These are phyloP conservation scores for Lagenidium sp. DNA, from an alignment of 352 stramenopile genomes.

Conservation along the genomic window DNA sequence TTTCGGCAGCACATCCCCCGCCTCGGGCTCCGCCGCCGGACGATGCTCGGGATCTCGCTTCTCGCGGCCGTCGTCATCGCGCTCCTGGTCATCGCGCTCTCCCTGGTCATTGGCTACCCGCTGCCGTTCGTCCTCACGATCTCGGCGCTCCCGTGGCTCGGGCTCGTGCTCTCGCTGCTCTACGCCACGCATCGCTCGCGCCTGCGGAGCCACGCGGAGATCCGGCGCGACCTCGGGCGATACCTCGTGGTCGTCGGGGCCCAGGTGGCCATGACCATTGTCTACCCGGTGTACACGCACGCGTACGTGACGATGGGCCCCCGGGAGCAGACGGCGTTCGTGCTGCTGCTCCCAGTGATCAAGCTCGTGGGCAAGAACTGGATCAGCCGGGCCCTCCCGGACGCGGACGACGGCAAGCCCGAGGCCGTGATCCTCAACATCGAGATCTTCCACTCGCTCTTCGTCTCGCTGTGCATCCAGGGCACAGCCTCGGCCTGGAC, in stretches of 20 bases:
- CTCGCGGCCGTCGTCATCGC: conserved; percentile 3
- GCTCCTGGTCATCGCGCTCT: conserved; percentile 1
- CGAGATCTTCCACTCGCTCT: conserved; percentile 37
- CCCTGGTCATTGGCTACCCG: conserved; percentile 6
- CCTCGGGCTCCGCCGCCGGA: background rate
- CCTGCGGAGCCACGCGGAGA: background rate
- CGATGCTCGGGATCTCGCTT: conserved; percentile 1
- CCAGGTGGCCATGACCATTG: conserved; percentile 8
- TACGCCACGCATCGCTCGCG: background rate
- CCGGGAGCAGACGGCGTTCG: conserved; percentile 15
- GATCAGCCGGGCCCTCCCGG: conserved; percentile 10
- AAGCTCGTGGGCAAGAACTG: conserved; percentile 33
- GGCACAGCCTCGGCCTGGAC: conserved; percentile 13
- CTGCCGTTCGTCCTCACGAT: conserved; percentile 5
- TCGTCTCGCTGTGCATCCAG: conserved; percentile 23
- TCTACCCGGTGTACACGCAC: conserved; percentile 37
- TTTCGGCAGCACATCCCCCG: conserved; percentile 7
- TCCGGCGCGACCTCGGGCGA: background rate
- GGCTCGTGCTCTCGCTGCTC: conserved; percentile 1
- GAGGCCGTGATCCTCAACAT: conserved; percentile 37
- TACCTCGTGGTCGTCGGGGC: conserved; percentile 6
- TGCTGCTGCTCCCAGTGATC: conserved; percentile 26
- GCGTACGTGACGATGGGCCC: conserved; percentile 15
- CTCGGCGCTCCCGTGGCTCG: conserved; percentile 5
- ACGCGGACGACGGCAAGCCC: conserved; percentile 22